Evolutionary conservation across 1,139 yeast genomes (phyloP), one percentile per base, ranked within the genome.

Genomic region (Maudiozyma humilis): DNA sequence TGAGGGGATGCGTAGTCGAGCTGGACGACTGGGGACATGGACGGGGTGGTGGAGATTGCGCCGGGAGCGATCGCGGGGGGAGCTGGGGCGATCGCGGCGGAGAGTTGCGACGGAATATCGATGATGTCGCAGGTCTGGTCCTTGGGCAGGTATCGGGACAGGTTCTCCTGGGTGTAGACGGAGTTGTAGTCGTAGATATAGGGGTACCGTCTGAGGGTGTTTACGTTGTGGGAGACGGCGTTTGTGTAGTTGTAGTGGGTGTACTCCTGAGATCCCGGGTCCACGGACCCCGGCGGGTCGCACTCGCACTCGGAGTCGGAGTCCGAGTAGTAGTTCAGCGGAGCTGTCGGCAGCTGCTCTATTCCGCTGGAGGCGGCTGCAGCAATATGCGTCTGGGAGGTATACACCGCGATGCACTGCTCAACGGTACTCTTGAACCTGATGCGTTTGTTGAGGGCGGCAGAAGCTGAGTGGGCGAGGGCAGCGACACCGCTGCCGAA

Each of bases 341-440:
- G 25, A 3, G 46, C 42, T 16, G 40, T 19, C 4, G 48, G 44
- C 14, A 46, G 32, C n/a, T 19, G 25, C 33, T 35, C 25, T n/a
- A 45, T 46, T 12, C n/a, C n/a, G n/a, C n/a, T n/a, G n/a, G 16
- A 13, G 7, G 14, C 16, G 4, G 4, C 13, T 15, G n/a, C 17
- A 27, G 17, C 32, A 25, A 38, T 23, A 3, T 38, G 29, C 7
- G 43, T 32, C n/a, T 32, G 14, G 13, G 44, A 42, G 7, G 31
- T 27, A 5, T 39, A 38, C 15, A 84, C 62, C 0, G 93, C 87
- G 46, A 85, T 78, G 62, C 97, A 89, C 64, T 89, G 97, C 59
- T 84, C 87, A 27, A 91, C 97, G 44, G 86, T 78, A 57, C 86
- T 91, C 59, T 82, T 88, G 66, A 89, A 89, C 64, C 86, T 96